Base-by-base conservation (phyloP, 371 early-diverging fungal genomes). In the Circinella umbellata region DNA sequence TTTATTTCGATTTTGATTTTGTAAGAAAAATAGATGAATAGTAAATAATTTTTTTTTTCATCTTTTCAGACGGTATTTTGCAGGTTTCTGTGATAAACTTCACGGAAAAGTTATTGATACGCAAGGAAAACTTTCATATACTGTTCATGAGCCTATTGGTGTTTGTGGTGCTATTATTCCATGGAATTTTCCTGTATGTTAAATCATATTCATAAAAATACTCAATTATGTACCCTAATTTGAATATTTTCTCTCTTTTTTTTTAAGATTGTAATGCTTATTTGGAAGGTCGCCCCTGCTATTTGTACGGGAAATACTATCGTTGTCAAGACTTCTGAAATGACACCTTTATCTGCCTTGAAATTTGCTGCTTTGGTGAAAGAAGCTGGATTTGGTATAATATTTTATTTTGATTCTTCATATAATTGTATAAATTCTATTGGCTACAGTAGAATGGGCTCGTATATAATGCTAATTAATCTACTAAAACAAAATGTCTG, bases 291-390 rank as follows among this genome's bases (percentile, higher is more conserved):
- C 10, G 95, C 90, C 13, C 95, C 96, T 54, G 95, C 96, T 34
- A 79, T 97, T 38, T 93, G 93, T 5, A 94, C 94, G 9, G 97
- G 97, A 60, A 94, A 94, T 83, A 87, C 88, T 7, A 87, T 85
- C 37, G 78, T 95, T 34, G 48, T 96, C 69, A 97, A 97, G 88
- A 94, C 93, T 8, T 93, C 95, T 13, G 97, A 97, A 78, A 72
- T 95, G 63, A 84, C 84, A n/a, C 84, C 84, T 61, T 74, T 84
- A 8, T 84, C 84, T 46, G 87, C 85, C 9, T 70, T 82, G 48
- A 80, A 81, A 73, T 73, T 86, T 46, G 86, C 83, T 66, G 66
- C 73, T 18, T 69, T 88, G 17, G 72, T 77, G 67, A 73, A 80
- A 66, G 86, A 88, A 71, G 86, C 86, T 18, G 87, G 85, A 34